A percentile compares a stretch with the other conserved stretches of the same genome.
Conservation (phyloP, 2,329 filamentous ascomycete species). For the Trichoderma endophyticum region DNA sequence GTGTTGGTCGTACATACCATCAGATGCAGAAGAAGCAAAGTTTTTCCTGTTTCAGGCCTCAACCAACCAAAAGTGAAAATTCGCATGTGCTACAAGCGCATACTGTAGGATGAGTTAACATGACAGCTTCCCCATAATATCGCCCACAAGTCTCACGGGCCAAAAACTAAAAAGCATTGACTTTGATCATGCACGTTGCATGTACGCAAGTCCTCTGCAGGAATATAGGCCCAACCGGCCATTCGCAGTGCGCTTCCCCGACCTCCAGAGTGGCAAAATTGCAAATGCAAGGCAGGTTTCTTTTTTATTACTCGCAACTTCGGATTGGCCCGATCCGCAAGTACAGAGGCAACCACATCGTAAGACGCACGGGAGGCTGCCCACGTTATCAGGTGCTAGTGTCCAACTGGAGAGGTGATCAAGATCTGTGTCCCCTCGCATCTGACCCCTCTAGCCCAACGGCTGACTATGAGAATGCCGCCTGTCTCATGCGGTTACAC, state of each 20-base stretch:
- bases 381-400: neutral
- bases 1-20: neutral
- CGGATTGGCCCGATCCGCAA: neutral
- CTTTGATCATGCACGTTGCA: conserved; percentile 14
- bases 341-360: neutral
- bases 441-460: neutral
- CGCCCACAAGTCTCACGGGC: neutral
- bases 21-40: conserved; percentile 1
- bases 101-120: neutral
- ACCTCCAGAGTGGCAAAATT: neutral
- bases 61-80: neutral
- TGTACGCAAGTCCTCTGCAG: conserved; percentile 5
- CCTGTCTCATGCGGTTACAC: conserved; percentile 1
- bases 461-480: neutral
- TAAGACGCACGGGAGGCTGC: conserved; percentile 5
- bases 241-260: neutral
- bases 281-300: neutral
- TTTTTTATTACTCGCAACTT: neutral
- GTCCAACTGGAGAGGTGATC: neutral
- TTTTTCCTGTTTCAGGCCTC: neutral
- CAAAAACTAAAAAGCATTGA: neutral
- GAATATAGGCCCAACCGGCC: neutral
- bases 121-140: neutral
- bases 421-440: neutral
- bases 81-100: neutral